These are phyloP conservation scores for Sphagnum tenellum DNA, from an alignment of 225 moss, liverwort and hornwort species.

Conservation along the genomic window DNA sequence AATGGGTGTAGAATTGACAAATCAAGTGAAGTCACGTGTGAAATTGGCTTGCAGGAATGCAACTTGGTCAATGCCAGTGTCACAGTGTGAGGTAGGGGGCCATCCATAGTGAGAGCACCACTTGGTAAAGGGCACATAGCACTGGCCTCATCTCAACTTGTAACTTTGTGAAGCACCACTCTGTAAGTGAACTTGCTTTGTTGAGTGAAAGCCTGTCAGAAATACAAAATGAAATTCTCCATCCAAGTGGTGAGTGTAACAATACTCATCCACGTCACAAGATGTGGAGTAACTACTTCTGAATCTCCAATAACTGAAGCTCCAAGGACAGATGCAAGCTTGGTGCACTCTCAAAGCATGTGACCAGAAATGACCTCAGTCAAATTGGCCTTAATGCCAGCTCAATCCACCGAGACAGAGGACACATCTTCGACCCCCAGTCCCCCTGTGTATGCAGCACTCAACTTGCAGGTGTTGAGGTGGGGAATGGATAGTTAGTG, in stretches of 20 bases:
- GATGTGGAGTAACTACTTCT: no score
- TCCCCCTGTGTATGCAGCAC: slow-evolving; percentile 81
- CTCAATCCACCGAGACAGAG: slow-evolving; percentile 86
- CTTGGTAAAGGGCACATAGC: slow-evolving; percentile 81
- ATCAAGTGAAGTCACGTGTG: slow-evolving; percentile 75
- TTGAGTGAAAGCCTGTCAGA: slow-evolving; percentile 57
- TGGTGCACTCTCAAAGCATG: no score
- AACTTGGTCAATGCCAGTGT: slow-evolving; percentile 78
- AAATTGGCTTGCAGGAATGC: slow-evolving; percentile 89
- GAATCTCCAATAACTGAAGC: no score
- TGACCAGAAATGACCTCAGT: slow-evolving; percentile 42
- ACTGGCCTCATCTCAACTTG: slow-evolving; percentile 85
- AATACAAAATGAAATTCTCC: no score
- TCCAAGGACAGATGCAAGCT: no score
- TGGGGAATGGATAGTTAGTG: slow-evolving; percentile 78
- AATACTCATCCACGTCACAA: no score
- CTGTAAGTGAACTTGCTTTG: slow-evolving; percentile 88
- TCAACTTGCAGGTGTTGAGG: slow-evolving; percentile 79
- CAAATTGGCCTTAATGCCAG: slow-evolving; percentile 73
- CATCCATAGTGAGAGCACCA: slow-evolving; percentile 57
- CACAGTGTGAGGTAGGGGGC: slow-evolving; percentile 90
- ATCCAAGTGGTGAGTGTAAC: no score
- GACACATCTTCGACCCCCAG: slow-evolving; percentile 83
- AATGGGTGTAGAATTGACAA: slow-evolving; percentile 81
- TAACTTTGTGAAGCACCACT: slow-evolving; percentile 84